Percentiles rank a stretch among this genome's conserved stretches.
Conservation (phyloP, 2,329 filamentous ascomycete genomes). For the Colletotrichum lupini region DNA sequence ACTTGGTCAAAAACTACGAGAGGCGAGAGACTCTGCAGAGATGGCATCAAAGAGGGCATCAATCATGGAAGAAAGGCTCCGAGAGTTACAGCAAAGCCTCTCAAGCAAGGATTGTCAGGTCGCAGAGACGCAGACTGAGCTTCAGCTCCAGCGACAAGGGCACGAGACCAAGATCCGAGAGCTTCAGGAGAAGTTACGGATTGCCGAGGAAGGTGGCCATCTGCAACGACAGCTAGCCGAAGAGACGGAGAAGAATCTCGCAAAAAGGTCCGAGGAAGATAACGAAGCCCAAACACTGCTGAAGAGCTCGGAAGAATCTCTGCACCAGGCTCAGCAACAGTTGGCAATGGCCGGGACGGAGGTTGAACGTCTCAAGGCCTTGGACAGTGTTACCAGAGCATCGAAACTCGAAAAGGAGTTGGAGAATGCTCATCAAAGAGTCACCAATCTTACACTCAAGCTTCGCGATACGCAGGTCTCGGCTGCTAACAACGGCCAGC, state of each 20-base stretch:
- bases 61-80: neutral
- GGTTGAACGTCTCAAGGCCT: neutral
- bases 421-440: conserved; percentile 23
- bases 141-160: neutral
- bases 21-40: neutral
- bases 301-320: neutral
- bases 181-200: neutral
- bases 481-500: neutral
- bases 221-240: neutral
- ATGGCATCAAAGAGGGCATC: neutral
- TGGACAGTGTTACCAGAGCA: neutral
- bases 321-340: neutral
- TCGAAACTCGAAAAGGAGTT: conserved; percentile 15
- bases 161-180: conserved; percentile 14
- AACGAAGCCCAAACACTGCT: neutral
- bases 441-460: conserved; percentile 30
- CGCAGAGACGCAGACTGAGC: neutral
- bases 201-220: neutral
- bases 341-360: neutral
- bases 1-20: neutral
- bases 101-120: neutral
- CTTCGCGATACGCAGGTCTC: conserved; percentile 9
- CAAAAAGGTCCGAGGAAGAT: neutral
- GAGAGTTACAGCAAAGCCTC: neutral
- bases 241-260: neutral